Conservation (phyloP, 345 rosid species). For the Hypericum androsaemum region DNA sequence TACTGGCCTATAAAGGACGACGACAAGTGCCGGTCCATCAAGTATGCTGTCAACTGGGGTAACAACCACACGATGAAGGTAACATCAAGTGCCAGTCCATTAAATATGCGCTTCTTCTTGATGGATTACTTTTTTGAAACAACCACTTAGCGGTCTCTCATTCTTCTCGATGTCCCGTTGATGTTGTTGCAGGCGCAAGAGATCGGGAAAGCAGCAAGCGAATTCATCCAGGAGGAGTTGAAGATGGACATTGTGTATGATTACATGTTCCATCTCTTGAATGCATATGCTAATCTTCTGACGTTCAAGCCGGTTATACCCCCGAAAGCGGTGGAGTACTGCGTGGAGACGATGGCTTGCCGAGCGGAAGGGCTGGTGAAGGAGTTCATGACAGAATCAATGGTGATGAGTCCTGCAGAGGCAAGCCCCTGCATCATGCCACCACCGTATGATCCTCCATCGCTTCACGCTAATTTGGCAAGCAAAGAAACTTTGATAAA, state of each 20-base stretch:
- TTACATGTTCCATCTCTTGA: constrained; percentile 25
- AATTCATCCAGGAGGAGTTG: constrained; percentile 16
- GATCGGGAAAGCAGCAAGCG: constrained; percentile 21
- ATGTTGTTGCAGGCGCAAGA: constrained; percentile 17
- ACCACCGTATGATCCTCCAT: constrained; percentile 19
- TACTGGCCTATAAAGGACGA: constrained; percentile 20
- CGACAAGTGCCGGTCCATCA: constrained; percentile 22
- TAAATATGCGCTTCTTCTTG: too few species aligned
- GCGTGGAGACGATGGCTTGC: constrained; percentile 21
- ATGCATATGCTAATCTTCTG: constrained; percentile 20
- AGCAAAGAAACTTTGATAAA: constrained; percentile 8
- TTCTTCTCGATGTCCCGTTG: not conserved
- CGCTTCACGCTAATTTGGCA: constrained; percentile 7
- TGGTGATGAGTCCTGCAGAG: constrained; percentile 15
- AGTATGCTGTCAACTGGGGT: constrained; percentile 27
- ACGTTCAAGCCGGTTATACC: constrained; percentile 18
- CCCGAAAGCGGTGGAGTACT: constrained; percentile 10
- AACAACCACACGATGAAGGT: constrained; percentile 18
- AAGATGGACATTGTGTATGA: constrained; percentile 25
- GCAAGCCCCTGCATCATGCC: constrained; percentile 17
- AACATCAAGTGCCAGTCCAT: not conserved
- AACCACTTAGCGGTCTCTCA: not conserved
- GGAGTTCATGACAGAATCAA: constrained; percentile 20
- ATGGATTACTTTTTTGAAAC: not conserved
- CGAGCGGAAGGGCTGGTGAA: constrained; percentile 9